Conservation (phyloP, 306 rosid genomes). For the Corylus heterophylla region DNA sequence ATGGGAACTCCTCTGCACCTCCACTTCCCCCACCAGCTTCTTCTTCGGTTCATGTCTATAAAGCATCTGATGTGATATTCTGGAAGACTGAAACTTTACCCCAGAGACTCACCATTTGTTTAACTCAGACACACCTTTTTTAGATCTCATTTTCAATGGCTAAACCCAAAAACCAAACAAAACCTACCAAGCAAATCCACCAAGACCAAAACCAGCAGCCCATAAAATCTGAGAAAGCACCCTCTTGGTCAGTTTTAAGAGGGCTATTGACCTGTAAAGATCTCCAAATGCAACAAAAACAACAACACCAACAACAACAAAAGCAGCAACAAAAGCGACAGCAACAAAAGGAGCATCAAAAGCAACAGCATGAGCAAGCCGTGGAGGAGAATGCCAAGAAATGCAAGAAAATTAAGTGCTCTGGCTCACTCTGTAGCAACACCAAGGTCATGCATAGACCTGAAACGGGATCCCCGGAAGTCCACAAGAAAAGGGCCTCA, state of each 20-base stretch:
- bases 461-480: conserved; percentile 58
- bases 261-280: conserved; percentile 68
- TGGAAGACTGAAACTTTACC: conserved; percentile 4
- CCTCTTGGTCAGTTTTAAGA: conserved; percentile 80
- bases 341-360: conserved; percentile 40
- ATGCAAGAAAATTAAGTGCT: conserved; percentile 88
- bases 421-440: conserved; percentile 85
- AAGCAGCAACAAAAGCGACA: conserved; percentile 38
- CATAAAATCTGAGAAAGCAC: conserved; percentile 63
- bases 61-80: neutral
- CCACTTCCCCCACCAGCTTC: neutral
- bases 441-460: conserved; percentile 76
- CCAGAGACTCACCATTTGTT: conserved; percentile 24
- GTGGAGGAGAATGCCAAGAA: conserved; percentile 71
- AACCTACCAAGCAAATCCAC: conserved; percentile 46
- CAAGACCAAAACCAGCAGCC: conserved; percentile 50
- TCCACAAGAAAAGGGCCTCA: conserved; percentile 62
- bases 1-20: conserved; percentile 1
- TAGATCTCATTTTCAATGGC: conserved; percentile 50
- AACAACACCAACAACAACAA: conserved; percentile 31
- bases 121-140: neutral
- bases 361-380: conserved; percentile 50
- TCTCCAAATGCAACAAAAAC: conserved; percentile 44
- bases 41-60: neutral
- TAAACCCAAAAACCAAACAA: conserved; percentile 51